Evolutionary conservation across 2,329 filamentous ascomycete species (phyloP).

Genomic region (Xylaria sp.): DNA sequence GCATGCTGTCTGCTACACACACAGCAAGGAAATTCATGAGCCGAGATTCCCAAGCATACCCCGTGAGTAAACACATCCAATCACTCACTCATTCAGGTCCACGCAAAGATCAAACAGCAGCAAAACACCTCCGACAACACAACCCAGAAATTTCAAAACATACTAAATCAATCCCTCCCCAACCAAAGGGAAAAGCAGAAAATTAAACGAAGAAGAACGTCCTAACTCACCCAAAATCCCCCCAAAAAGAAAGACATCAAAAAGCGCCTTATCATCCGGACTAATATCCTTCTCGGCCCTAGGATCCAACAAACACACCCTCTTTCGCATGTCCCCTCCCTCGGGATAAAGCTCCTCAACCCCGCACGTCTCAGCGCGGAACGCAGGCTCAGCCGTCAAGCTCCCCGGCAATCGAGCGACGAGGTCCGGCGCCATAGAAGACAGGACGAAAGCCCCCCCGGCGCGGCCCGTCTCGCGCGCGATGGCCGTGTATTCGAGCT

Average conservation of each 20-base stretch:
- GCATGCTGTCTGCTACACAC: no score
- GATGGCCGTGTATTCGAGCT: constrained; percentile 90
- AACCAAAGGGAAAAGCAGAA: constrained; percentile 8
- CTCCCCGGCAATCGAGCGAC: constrained; percentile 72
- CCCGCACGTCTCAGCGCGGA: constrained; percentile 78
- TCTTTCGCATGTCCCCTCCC: constrained; percentile 65
- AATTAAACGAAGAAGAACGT: constrained; percentile 26
- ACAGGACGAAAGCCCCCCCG: constrained; percentile 79
- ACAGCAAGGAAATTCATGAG: no score
- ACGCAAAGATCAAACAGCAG: background rate
- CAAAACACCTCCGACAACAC: background rate
- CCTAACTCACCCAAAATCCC: constrained; percentile 82
- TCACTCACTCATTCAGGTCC: background rate
- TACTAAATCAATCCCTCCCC: no score
- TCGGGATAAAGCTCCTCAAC: constrained; percentile 81
- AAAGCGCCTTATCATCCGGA: constrained; percentile 82
- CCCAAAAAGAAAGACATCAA: constrained; percentile 94
- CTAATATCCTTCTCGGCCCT: constrained; percentile 82
- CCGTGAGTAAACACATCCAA: no score
- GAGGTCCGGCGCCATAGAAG: constrained; percentile 78
- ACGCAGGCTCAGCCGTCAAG: constrained; percentile 66
- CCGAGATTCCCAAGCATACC: no score
- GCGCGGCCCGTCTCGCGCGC: constrained; percentile 79
- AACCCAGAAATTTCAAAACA: background rate
- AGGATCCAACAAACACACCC: constrained; percentile 91